These are phyloP conservation scores for Agastache rugosa DNA, from an alignment of 257 asterid species.

Conservation along the genomic window DNA sequence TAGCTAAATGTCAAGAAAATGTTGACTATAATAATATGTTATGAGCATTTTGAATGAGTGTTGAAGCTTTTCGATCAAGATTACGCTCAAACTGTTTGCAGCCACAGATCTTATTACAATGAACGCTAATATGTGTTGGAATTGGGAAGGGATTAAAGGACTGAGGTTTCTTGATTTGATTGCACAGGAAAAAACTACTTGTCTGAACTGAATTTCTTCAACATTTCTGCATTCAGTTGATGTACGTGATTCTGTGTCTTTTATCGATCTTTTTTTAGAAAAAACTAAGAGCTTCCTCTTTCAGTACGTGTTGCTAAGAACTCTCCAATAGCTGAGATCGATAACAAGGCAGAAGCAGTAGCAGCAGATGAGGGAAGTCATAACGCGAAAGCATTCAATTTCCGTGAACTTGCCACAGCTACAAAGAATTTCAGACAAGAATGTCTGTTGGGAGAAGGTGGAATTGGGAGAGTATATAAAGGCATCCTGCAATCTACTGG, in stretches of 20 bases:
- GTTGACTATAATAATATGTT: not conserved
- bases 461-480: constrained; percentile 75
- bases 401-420: constrained; percentile 90
- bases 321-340: constrained; percentile 30
- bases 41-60: not conserved
- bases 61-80: not conserved
- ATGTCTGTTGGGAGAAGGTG: constrained; percentile 77
- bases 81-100: no score
- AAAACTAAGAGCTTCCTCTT: not conserved
- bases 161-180: not conserved
- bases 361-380: constrained; percentile 39
- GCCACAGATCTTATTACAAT: no score
- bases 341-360: constrained; percentile 31
- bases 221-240: not conserved
- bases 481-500: constrained; percentile 68
- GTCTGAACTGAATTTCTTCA: not conserved
- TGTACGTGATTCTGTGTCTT: not conserved
- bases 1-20: not conserved
- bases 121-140: not conserved
- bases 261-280: no score
- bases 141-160: not conserved
- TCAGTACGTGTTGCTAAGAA: constrained; percentile 27
- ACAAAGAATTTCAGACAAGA: constrained; percentile 83
- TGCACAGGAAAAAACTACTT: not conserved
- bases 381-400: constrained; percentile 59